phyloP scores from a whole-genome alignment of 768 basidiomycete genomes.

The Tricholoma matsutake region DNA sequence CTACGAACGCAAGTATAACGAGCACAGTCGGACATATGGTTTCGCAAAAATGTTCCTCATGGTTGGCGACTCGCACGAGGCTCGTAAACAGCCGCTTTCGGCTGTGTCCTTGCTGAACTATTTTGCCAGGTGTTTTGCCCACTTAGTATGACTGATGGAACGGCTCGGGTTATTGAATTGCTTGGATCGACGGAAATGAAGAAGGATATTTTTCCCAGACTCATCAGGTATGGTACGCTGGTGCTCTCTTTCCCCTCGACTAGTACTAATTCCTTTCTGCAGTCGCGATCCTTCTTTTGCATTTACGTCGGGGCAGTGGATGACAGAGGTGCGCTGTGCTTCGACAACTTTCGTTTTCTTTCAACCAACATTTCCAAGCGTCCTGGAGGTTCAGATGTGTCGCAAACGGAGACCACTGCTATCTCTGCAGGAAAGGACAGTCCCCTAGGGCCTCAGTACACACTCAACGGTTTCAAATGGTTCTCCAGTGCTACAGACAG shows the following conservation, averaged over 20 bases:
- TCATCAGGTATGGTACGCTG: slow-evolving; percentile 48
- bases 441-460: slow-evolving; percentile 49
- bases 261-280: not conserved
- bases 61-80: slow-evolving; percentile 62
- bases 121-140: slow-evolving; percentile 60
- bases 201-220: slow-evolving; percentile 50
- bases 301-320: slow-evolving; percentile 81
- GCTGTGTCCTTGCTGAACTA: not conserved
- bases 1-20: slow-evolving; percentile 60
- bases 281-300: slow-evolving; percentile 62
- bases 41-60: slow-evolving; percentile 66
- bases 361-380: slow-evolving; percentile 42
- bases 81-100: slow-evolving; percentile 22
- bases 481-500: slow-evolving; percentile 83
- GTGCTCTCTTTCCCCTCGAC: not conserved
- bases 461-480: slow-evolving; percentile 75
- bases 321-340: slow-evolving; percentile 59
- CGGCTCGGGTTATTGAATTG: slow-evolving; percentile 69
- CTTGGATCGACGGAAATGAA: slow-evolving; percentile 59
- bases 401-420: slow-evolving; percentile 68
- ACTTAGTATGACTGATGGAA: slow-evolving; percentile 77
- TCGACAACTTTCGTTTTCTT: slow-evolving; percentile 30
- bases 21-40: slow-evolving; percentile 58
- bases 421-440: slow-evolving; percentile 30
- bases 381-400: slow-evolving; percentile 74